Percentiles rank a stretch among this genome's conserved stretches.
phyloP scores from a whole-genome alignment of 805 yeast genomes.

The Teunomyces funiuensis region DNA sequence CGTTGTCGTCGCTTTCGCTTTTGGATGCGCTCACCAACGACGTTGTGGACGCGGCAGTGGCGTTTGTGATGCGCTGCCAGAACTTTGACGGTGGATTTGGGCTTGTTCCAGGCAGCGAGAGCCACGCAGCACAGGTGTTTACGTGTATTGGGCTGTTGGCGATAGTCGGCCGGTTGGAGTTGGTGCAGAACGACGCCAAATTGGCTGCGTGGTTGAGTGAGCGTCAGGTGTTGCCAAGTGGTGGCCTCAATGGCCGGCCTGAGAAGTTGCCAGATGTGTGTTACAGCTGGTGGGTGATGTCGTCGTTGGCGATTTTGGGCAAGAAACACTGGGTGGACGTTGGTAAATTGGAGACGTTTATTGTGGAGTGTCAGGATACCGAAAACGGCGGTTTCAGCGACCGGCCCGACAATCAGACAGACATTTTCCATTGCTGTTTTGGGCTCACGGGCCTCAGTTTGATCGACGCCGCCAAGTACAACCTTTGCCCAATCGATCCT shows the following conservation, averaged over 20 bases:
- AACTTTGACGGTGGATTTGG: constrained; percentile 98
- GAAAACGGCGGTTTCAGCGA: constrained; percentile 90
- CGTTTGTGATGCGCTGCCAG: constrained; percentile 65
- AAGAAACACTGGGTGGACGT: constrained; percentile 77
- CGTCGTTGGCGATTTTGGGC: constrained; percentile 66
- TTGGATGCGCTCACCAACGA: constrained; percentile 60
- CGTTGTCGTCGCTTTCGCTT: constrained; percentile 69
- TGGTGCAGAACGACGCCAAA: constrained; percentile 41
- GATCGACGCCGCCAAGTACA: constrained; percentile 53
- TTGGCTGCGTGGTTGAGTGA: constrained; percentile 89
- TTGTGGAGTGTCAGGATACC: constrained; percentile 73
- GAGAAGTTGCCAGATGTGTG: constrained; percentile 97
- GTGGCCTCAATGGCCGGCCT: constrained; percentile 96
- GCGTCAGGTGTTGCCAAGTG: constrained; percentile 71
- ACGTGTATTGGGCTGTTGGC: constrained; percentile 83
- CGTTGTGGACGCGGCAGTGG: constrained; percentile 59
- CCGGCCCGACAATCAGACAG: constrained; percentile 86
- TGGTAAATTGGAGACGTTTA: constrained; percentile 60
- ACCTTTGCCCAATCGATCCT: constrained; percentile 72
- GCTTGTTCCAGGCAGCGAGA: constrained; percentile 88
- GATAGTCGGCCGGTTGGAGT: constrained; percentile 58
- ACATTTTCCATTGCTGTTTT: constrained; percentile 89
- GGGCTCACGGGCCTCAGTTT: constrained; percentile 87
- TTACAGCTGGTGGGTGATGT: constrained; percentile 96
- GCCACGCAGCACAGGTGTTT: constrained; percentile 90